Conservation (phyloP, 495 filamentous ascomycete species). For the Friedmanniomyces simplex region DNA sequence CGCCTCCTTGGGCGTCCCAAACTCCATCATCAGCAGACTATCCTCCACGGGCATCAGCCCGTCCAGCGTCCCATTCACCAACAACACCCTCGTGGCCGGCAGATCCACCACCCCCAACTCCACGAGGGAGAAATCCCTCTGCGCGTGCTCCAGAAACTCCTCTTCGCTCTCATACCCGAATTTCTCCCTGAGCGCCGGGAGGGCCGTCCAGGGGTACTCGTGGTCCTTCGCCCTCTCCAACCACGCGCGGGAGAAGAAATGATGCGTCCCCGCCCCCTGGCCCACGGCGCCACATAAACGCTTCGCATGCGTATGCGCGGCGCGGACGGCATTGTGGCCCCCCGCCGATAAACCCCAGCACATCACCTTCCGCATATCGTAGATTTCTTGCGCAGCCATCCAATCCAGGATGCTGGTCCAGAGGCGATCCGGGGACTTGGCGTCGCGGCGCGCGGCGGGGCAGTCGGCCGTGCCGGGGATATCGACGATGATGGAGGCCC, state of each 20-base stretch:
- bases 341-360: conserved; percentile 65
- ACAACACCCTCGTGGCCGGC: conserved; percentile 49
- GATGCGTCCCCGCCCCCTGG: conserved; percentile 61
- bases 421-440: conserved; percentile 41
- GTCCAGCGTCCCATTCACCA: conserved; percentile 57
- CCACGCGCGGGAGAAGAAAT: conserved; percentile 58
- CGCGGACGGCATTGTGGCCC: conserved; percentile 63
- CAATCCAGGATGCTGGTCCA: conserved; percentile 58
- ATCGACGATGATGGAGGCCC: conserved; percentile 56
- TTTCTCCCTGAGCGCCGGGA: conserved; percentile 34
- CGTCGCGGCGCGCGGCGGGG: conserved; percentile 50
- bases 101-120: conserved; percentile 51
- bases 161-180: conserved; percentile 52
- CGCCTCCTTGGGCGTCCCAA: conserved; percentile 63
- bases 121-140: conserved; percentile 61
- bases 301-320: conserved; percentile 56
- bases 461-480: conserved; percentile 71
- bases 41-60: conserved; percentile 71
- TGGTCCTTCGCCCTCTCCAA: conserved; percentile 53
- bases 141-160: conserved; percentile 48
- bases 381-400: conserved; percentile 43
- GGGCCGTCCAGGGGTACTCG: conserved; percentile 62
- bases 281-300: conserved; percentile 48
- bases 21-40: conserved; percentile 56
- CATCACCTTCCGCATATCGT: conserved; percentile 51